These are phyloP conservation scores for Vitis rotundifolia DNA, from an alignment of 164 flowering plant species.

Conservation along the genomic window DNA sequence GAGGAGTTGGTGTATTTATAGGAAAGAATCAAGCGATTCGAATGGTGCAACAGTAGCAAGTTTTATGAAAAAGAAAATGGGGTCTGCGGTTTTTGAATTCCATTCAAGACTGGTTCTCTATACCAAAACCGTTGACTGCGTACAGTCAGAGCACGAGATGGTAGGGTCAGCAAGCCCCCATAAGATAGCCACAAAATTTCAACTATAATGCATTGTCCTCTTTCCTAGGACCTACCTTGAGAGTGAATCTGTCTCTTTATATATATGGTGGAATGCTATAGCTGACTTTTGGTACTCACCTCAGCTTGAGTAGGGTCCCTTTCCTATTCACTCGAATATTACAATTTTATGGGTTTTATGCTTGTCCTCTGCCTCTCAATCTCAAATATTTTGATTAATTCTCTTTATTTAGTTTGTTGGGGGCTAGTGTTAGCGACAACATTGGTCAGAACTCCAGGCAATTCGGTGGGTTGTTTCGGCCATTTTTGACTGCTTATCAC, in stretches of 20 bases:
- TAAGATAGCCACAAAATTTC: neutral
- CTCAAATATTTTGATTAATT: neutral
- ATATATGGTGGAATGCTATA: neutral
- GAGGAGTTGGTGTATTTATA: conserved; percentile 16
- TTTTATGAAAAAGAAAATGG: conserved; percentile 10
- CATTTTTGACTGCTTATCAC: neutral
- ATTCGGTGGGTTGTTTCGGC: neutral
- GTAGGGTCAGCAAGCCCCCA: conserved; percentile 12
- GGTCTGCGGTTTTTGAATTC: conserved; percentile 12
- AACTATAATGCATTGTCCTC: conserved; percentile 6
- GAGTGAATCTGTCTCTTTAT: neutral
- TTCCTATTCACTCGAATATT: neutral
- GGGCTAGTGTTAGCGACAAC: too few species aligned
- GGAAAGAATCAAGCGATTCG: neutral
- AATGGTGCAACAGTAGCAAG: conserved; percentile 8
- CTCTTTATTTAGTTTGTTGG: too few species aligned
- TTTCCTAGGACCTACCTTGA: conserved; percentile 6
- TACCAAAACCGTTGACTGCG: conserved; percentile 28
- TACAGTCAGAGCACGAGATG: conserved; percentile 14
- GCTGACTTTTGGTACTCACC: conserved; percentile 9
- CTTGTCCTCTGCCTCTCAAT: neutral
- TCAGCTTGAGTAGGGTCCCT: neutral
- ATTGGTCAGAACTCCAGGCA: too few species aligned
- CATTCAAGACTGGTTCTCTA: conserved; percentile 8
- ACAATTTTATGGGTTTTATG: too few species aligned